phyloP scores from a whole-genome alignment of 495 filamentous ascomycete genomes.

The Daldinia grandis region DNA sequence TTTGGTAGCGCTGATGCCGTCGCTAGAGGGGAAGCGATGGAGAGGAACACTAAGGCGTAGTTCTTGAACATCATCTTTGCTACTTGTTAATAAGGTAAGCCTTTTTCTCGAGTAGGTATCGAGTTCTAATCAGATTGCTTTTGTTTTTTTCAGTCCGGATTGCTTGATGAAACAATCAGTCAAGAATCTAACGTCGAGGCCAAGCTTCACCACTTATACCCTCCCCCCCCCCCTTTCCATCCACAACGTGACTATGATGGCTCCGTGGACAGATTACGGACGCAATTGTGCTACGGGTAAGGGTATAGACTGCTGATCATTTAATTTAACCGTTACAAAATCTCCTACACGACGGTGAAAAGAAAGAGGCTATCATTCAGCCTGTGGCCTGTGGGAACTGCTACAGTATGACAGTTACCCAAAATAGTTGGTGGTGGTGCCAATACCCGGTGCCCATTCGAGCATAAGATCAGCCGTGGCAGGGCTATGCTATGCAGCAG shows the following conservation, averaged over 20 bases:
- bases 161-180: neutral
- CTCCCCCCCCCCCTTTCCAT: neutral
- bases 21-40: slow-evolving; percentile 12
- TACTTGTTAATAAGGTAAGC: neutral
- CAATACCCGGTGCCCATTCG: slow-evolving; percentile 23
- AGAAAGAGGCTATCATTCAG: slow-evolving; percentile 6
- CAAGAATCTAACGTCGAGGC: neutral
- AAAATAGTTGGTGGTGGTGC: slow-evolving; percentile 19
- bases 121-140: neutral
- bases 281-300: slow-evolving; percentile 7
- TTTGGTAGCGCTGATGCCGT: slow-evolving; percentile 7
- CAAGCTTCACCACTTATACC: neutral
- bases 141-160: neutral
- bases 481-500: slow-evolving; percentile 10
- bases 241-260: slow-evolving; percentile 2
- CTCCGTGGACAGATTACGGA: neutral
- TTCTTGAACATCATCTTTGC: slow-evolving; percentile 28
- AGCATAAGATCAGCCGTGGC: slow-evolving; percentile 29
- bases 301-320: slow-evolving; percentile 18
- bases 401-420: slow-evolving; percentile 5
- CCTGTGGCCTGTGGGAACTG: slow-evolving; percentile 14
- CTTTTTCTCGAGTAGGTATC: neutral
- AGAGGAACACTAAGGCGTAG: slow-evolving; percentile 12
- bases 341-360: neutral
- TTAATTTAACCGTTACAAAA: slow-evolving; percentile 29